Conservation (phyloP, 306 rosid species). For the Cicer yamashitae region DNA sequence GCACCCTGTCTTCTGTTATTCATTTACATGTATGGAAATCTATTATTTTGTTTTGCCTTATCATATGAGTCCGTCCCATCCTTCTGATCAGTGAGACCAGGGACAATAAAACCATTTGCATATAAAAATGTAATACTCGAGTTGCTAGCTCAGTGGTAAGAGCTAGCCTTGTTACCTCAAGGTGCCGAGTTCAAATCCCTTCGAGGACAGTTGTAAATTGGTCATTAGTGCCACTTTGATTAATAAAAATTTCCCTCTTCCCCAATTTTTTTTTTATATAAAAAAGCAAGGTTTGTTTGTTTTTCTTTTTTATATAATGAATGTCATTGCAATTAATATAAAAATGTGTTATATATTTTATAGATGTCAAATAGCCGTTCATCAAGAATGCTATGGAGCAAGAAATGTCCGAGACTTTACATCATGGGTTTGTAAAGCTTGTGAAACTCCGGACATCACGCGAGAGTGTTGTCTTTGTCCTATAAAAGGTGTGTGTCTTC, state of each 20-base stretch:
- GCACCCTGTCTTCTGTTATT: constrained; percentile 15
- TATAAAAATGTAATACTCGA: not conserved
- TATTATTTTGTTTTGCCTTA: constrained; percentile 12
- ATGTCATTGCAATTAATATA: constrained; percentile 30
- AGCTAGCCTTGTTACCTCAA: too few species aligned
- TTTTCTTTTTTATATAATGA: not conserved
- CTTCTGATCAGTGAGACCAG: constrained; percentile 8
- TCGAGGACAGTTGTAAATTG: too few species aligned
- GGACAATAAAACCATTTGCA: constrained; percentile 13
- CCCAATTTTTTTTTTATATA: not conserved
- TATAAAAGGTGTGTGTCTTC: constrained; percentile 68
- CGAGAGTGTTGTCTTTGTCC: constrained; percentile 97
- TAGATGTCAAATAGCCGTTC: constrained; percentile 93
- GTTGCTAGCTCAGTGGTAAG: too few species aligned
- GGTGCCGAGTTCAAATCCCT: too few species aligned
- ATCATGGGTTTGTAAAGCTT: constrained; percentile 94
- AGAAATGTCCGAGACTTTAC: constrained; percentile 83
- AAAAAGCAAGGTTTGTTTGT: constrained; percentile 6
- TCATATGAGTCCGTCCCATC: constrained; percentile 5
- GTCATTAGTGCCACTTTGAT: too few species aligned
- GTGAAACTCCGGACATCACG: constrained; percentile 81
- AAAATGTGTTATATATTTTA: constrained; percentile 30
- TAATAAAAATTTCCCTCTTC: too few species aligned
- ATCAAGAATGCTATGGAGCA: constrained; percentile 97
- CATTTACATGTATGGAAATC: not conserved